These are phyloP conservation scores for Trichosporon faecale DNA, from an alignment of 1,284 basidiomycete genomes.

Conservation along the genomic window DNA sequence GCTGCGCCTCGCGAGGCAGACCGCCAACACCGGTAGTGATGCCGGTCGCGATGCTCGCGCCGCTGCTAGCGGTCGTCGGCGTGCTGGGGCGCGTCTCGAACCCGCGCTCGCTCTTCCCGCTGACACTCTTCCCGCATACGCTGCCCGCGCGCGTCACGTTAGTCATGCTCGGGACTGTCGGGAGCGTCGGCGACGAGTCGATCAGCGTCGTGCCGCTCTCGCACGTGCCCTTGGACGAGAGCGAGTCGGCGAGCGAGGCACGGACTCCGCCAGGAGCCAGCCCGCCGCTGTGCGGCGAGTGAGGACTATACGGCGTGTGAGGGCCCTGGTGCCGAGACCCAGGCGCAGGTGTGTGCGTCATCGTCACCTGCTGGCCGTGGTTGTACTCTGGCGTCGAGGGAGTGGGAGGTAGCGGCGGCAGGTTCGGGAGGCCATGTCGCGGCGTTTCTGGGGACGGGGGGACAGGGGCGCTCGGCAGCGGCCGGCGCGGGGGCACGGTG, in stretches of 20 bases:
- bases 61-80: not conserved
- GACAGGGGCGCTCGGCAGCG: not conserved
- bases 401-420: not conserved
- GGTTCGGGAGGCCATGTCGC: not conserved
- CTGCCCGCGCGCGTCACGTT: not conserved
- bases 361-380: not conserved
- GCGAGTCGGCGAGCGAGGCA: not conserved
- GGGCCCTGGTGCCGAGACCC: not conserved
- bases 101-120: not conserved
- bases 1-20: not conserved
- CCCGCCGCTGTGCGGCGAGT: not conserved
- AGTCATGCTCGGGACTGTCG: not conserved
- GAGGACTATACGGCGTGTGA: not conserved
- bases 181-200: not conserved
- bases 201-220: not conserved
- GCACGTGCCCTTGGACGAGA: not conserved
- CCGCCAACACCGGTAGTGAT: not conserved
- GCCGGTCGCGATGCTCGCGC: not conserved
- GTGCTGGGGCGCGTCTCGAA: not conserved
- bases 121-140: not conserved
- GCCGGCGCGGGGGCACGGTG: not conserved
- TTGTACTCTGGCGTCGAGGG: not conserved
- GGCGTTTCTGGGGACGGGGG: not conserved
- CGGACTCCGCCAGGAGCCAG: not conserved
- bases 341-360: not conserved